Conservation (phyloP, 108 stramenopile genomes). For the Skeletonema marinoi region DNA sequence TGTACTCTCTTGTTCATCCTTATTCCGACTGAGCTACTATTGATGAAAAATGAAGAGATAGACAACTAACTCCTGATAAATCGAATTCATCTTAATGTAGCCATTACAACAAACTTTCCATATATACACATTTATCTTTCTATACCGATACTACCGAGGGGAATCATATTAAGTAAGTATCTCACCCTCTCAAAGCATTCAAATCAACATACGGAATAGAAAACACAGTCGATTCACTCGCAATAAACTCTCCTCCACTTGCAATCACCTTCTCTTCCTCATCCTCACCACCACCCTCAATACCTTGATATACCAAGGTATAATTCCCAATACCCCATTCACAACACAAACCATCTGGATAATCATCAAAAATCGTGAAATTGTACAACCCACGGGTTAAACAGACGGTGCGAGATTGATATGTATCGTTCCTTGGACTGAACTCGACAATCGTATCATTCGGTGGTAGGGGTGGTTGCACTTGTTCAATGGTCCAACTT, state of each 20-base stretch:
- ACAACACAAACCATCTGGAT: constrained; percentile 1
- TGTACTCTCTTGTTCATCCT: too few species aligned
- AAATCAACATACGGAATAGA: background rate
- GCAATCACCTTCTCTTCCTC: background rate
- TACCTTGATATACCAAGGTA: background rate
- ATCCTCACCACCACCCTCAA: too few species aligned
- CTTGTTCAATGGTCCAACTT: background rate
- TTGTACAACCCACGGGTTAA: background rate
- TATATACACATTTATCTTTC: too few species aligned
- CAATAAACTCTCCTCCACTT: background rate
- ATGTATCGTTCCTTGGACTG: background rate
- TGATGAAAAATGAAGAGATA: too few species aligned
- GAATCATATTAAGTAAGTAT: too few species aligned
- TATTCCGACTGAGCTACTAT: too few species aligned
- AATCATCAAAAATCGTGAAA: background rate
- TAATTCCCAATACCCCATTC: background rate
- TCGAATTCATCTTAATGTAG: too few species aligned
- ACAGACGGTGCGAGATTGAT: background rate
- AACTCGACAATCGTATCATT: background rate
- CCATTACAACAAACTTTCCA: too few species aligned
- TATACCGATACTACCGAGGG: too few species aligned
- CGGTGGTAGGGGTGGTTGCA: background rate
- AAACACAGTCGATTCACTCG: background rate
- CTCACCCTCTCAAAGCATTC: too few species aligned
- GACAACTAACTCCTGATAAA: too few species aligned